Conservation (phyloP, 306 rosid genomes). For the Prunus mongolica region DNA sequence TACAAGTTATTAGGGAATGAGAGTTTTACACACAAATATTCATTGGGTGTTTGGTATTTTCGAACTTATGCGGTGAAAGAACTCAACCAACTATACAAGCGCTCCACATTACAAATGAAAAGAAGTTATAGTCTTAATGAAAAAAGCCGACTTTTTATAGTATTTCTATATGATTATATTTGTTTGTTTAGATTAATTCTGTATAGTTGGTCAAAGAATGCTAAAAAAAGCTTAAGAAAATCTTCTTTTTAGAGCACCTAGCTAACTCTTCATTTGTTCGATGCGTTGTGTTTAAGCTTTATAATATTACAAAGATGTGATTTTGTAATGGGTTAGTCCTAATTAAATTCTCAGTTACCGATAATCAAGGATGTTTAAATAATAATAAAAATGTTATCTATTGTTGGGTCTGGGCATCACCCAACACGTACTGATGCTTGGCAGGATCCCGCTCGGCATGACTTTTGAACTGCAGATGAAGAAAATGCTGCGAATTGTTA, state of each 20-base stretch:
- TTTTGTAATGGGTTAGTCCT: neutral
- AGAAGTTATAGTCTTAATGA: neutral
- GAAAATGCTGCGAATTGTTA: neutral
- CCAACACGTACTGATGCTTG: neutral
- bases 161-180: neutral
- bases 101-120: slow-evolving; percentile 1
- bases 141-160: neutral
- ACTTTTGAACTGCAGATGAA: neutral
- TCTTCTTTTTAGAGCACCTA: slow-evolving; percentile 8
- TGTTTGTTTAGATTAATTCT: neutral
- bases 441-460: neutral
- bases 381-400: neutral
- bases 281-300: neutral
- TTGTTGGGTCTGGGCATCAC: neutral
- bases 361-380: neutral
- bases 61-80: rapidly evolving
- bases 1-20: rapidly evolving
- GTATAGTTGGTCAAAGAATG: slow-evolving; percentile 12
- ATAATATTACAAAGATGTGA: neutral
- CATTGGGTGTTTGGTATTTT: rapidly evolving
- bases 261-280: neutral
- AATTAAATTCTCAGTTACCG: neutral
- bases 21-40: no score
- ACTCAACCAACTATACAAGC: no score
- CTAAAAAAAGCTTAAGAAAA: neutral